phyloP scores from a whole-genome alignment of 805 yeast species.

The Candida golubevii region DNA sequence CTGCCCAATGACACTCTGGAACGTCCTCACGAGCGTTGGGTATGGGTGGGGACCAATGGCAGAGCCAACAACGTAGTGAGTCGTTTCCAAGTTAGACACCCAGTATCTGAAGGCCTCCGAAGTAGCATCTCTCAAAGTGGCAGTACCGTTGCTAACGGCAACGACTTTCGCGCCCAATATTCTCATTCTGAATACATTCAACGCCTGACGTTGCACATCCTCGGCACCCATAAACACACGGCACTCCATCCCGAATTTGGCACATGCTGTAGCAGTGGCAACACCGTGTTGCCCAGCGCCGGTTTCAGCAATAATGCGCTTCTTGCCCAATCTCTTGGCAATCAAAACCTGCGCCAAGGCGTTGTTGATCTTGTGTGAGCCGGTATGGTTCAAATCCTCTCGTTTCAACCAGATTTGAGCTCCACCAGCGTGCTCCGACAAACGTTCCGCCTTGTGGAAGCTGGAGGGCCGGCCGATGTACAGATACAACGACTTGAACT shows the following conservation, averaged over 20 bases:
- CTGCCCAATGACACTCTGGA: conserved; percentile 94
- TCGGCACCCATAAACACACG: conserved; percentile 98
- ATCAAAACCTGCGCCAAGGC: conserved; percentile 78
- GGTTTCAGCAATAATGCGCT: conserved; percentile 77
- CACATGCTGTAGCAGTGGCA: conserved; percentile 90
- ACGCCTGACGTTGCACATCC: conserved; percentile 97
- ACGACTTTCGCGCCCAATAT: conserved; percentile 94
- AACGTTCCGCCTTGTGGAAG: conserved; percentile 84
- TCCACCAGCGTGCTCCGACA: conserved; percentile 89
- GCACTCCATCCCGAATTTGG: conserved; percentile 89
- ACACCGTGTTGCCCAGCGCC: conserved; percentile 96
- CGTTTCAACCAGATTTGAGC: conserved; percentile 93
- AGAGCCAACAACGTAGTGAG: conserved; percentile 95
- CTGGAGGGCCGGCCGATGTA: conserved; percentile 97
- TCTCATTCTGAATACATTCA: conserved; percentile 96
- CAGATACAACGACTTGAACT: conserved; percentile 74
- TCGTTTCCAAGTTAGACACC: conserved; percentile 82
- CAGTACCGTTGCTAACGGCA: conserved; percentile 91
- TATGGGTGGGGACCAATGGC: conserved; percentile 99
- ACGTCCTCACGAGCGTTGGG: conserved; percentile 95
- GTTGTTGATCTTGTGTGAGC: conserved; percentile 83
- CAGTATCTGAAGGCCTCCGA: conserved; percentile 94
- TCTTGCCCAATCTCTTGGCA: conserved; percentile 76
- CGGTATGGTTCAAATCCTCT: conserved; percentile 91
- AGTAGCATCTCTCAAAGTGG: conserved; percentile 95